A percentile compares a stretch with the other conserved stretches of the same genome.
phyloP scores from a whole-genome alignment of 192 early-diverging fungal species.

The Lunasporangiospora selenospora region DNA sequence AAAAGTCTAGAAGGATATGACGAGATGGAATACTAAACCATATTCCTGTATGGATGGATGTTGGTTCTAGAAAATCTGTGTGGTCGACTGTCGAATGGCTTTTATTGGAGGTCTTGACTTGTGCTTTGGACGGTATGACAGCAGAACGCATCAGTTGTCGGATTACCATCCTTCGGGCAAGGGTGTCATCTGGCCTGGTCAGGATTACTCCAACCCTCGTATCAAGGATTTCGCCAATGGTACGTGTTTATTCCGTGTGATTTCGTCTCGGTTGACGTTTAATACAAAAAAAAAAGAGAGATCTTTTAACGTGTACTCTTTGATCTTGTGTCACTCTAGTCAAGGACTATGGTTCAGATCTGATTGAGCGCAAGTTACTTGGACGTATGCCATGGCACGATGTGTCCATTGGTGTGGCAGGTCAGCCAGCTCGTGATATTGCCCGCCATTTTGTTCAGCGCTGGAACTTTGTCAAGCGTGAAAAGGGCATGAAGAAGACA shows the following conservation, averaged over 20 bases:
- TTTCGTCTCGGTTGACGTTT: no score
- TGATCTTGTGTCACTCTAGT: no score
- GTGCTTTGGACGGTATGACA: constrained; percentile 87
- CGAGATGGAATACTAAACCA: no score
- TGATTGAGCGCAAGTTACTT: constrained; percentile 54
- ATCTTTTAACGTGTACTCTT: no score
- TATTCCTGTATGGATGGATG: no score
- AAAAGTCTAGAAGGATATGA: background rate
- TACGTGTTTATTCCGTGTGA: constrained; percentile 11
- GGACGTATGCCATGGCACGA: constrained; percentile 93
- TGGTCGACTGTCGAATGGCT: constrained; percentile 80
- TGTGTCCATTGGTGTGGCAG: constrained; percentile 78
- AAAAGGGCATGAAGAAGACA: constrained; percentile 63
- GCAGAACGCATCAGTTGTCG: constrained; percentile 74
- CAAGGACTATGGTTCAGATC: constrained; percentile 12
- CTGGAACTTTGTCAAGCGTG: constrained; percentile 88
- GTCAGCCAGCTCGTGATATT: constrained; percentile 79
- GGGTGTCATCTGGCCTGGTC: constrained; percentile 59
- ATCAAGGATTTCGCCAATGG: constrained; percentile 73
- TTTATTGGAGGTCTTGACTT: constrained; percentile 89
- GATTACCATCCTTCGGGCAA: constrained; percentile 66
- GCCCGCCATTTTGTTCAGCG: constrained; percentile 86
- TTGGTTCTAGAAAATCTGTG: constrained; percentile 70
- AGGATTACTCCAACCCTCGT: constrained; percentile 88
- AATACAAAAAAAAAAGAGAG: no score